Evolutionary conservation across 2,329 filamentous ascomycete genomes (phyloP).

Genomic region (Trichophyton equinum): DNA sequence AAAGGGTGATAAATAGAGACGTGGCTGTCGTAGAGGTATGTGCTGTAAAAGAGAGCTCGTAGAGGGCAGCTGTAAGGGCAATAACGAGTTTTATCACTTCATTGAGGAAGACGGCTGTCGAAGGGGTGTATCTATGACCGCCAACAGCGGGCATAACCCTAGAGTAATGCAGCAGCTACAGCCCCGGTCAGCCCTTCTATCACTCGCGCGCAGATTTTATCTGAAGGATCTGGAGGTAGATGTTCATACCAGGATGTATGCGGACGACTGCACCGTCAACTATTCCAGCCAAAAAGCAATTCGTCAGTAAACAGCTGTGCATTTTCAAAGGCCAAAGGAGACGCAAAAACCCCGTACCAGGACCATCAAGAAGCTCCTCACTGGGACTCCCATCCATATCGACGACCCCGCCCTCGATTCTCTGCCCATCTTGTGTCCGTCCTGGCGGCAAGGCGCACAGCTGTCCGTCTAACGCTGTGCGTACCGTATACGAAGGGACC

Average conservation of each 20-base stretch:
- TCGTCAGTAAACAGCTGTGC: not conserved
- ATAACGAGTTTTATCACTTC: constrained; percentile 84
- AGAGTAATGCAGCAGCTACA: constrained; percentile 87
- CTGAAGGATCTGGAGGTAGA: not conserved
- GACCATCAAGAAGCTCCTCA: constrained; percentile 27
- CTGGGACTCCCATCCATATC: constrained; percentile 21
- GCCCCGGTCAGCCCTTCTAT: constrained; percentile 1
- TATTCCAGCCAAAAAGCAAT: constrained; percentile 12
- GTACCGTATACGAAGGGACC: too few relatives aligned
- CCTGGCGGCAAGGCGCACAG: not conserved
- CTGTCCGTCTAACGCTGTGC: too few relatives aligned
- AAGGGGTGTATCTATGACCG: constrained; percentile 82
- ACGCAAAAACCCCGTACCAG: constrained; percentile 23
- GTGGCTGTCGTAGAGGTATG: constrained; percentile 70
- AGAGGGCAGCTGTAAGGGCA: constrained; percentile 73
- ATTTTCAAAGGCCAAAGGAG: not conserved
- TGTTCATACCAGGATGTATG: constrained; percentile 32
- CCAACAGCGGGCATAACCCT: constrained; percentile 76
- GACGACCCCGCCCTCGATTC: constrained; percentile 22
- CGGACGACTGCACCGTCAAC: constrained; percentile 34
- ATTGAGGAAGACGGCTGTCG: constrained; percentile 85
- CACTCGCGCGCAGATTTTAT: not conserved
- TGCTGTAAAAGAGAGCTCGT: constrained; percentile 68
- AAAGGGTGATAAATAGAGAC: constrained; percentile 66
- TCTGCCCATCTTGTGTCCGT: constrained; percentile 16